Evolutionary conservation across 495 filamentous ascomycete genomes (phyloP).

Genomic region (Saxophila tyrrhenica): DNA sequence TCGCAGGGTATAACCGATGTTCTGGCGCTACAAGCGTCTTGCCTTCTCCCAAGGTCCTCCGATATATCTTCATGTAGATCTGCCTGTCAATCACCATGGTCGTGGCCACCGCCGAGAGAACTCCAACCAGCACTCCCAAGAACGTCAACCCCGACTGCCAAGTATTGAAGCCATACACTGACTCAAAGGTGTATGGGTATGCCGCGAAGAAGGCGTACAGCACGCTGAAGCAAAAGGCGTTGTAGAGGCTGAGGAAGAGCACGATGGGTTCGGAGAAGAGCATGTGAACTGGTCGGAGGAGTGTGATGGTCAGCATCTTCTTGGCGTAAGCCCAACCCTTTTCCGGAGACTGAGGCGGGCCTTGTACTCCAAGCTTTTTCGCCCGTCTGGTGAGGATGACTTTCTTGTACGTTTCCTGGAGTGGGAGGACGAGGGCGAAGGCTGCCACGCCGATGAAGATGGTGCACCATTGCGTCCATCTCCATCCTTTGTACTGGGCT

Average conservation of each 20-base stretch:
- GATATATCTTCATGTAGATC: slow-evolving; percentile 24
- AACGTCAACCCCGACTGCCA: slow-evolving; percentile 40
- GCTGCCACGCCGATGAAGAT: slow-evolving; percentile 27
- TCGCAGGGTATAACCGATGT: slow-evolving; percentile 32
- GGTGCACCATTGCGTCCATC: slow-evolving; percentile 32
- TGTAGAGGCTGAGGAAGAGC: slow-evolving; percentile 41
- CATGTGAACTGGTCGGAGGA: slow-evolving; percentile 31
- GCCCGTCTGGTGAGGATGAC: slow-evolving; percentile 30
- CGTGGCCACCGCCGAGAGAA: slow-evolving; percentile 28
- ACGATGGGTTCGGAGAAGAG: slow-evolving; percentile 39
- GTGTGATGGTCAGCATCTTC: slow-evolving; percentile 26
- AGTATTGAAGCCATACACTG: slow-evolving; percentile 38
- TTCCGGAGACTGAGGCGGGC: slow-evolving; percentile 19
- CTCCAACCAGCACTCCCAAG: slow-evolving; percentile 38
- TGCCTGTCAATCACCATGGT: slow-evolving; percentile 34
- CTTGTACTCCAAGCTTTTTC: slow-evolving; percentile 17
- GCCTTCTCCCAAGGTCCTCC: slow-evolving; percentile 28
- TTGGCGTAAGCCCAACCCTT: slow-evolving; percentile 20
- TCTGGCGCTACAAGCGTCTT: slow-evolving; percentile 30
- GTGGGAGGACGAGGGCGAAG: slow-evolving; percentile 26
- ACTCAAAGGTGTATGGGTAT: slow-evolving; percentile 41
- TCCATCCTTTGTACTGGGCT: slow-evolving; percentile 29
- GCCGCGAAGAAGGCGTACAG: slow-evolving; percentile 46
- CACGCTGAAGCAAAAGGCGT: slow-evolving; percentile 40
- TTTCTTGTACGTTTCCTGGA: slow-evolving; percentile 28